Evolutionary conservation across 2,329 filamentous ascomycete genomes (phyloP).

Genomic region (Aspergillus spinulosporus): DNA sequence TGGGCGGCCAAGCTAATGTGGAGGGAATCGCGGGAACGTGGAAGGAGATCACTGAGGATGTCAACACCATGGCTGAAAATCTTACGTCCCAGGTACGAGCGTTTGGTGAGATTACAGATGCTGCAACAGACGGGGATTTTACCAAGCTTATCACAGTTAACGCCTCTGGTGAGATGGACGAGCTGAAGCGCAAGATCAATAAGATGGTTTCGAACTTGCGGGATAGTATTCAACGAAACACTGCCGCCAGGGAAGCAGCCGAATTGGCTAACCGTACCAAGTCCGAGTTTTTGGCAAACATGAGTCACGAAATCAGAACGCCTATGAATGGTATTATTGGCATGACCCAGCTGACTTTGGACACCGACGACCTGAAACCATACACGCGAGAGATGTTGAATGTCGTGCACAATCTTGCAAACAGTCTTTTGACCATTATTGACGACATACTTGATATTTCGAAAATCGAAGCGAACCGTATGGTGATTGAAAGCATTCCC

Average conservation of each 20-base stretch:
- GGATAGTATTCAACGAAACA: slow-evolving; percentile 96
- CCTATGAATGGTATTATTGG: slow-evolving; percentile 98
- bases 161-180: slow-evolving; percentile 98
- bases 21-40: slow-evolving; percentile 89
- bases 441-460: slow-evolving; percentile 73
- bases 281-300: slow-evolving; percentile 96
- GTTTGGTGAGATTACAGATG: slow-evolving; percentile 97
- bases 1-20: slow-evolving; percentile 95
- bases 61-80: slow-evolving; percentile 87
- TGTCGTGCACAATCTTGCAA: slow-evolving; percentile 94
- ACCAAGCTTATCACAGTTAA: slow-evolving; percentile 96
- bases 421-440: slow-evolving; percentile 94
- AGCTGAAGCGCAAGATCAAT: slow-evolving; percentile 98
- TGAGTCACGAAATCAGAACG: slow-evolving; percentile 97
- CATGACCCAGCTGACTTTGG: slow-evolving; percentile 94
- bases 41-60: slow-evolving; percentile 97
- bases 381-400: slow-evolving; percentile 98
- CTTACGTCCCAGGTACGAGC: slow-evolving; percentile 95
- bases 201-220: slow-evolving; percentile 96
- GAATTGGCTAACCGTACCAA: slow-evolving; percentile 98
- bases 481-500: slow-evolving; percentile 97
- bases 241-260: slow-evolving; percentile 89
- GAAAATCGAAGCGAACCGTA: slow-evolving; percentile 88
- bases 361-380: slow-evolving; percentile 90
- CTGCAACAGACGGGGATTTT: slow-evolving; percentile 95